A percentile compares a stretch with the other conserved stretches of the same genome.
phyloP scores from a whole-genome alignment of 371 early-diverging fungal species.

The Mortierella sp. region DNA sequence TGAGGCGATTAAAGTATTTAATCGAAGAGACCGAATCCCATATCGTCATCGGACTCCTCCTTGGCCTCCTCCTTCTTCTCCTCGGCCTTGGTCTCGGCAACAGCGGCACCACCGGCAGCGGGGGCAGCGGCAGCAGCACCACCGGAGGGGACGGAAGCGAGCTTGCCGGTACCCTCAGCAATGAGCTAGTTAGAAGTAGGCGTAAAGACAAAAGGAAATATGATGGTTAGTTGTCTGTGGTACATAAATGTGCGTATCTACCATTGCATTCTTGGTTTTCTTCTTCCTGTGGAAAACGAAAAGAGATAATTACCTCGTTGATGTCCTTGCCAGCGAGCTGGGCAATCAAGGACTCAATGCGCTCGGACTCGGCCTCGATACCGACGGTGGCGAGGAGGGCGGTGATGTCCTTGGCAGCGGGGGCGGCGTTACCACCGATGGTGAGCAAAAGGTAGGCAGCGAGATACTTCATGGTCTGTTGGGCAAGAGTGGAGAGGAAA shows the following conservation, averaged over 20 bases:
- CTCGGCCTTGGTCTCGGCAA: constrained; percentile 57
- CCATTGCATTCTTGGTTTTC: not conserved
- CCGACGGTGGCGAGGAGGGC: constrained; percentile 93
- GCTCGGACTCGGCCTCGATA: constrained; percentile 89
- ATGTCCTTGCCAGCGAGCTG: constrained; percentile 93
- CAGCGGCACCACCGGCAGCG: constrained; percentile 60
- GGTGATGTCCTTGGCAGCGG: constrained; percentile 87
- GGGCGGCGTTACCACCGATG: constrained; percentile 91
- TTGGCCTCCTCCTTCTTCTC: constrained; percentile 67
- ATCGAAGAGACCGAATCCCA: constrained; percentile 73
- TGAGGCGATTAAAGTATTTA: constrained; percentile 51
- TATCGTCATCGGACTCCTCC: constrained; percentile 71
- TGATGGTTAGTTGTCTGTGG: not conserved
- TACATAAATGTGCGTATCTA: not conserved
- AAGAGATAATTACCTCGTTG: constrained; percentile 69
- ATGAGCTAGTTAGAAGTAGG: constrained; percentile 69
- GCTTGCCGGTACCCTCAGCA: constrained; percentile 92
- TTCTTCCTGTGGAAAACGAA: not conserved
- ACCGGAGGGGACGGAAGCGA: constrained; percentile 94
- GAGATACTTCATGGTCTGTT: constrained; percentile 90
- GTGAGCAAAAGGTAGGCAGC: constrained; percentile 97
- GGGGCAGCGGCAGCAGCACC: constrained; percentile 82
- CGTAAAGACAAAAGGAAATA: not conserved
- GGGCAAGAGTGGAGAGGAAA: not conserved
- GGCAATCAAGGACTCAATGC: constrained; percentile 82